Evolutionary conservation across 2,329 filamentous ascomycete genomes (phyloP).

Genomic region (Colletotrichum nymphaeae): DNA sequence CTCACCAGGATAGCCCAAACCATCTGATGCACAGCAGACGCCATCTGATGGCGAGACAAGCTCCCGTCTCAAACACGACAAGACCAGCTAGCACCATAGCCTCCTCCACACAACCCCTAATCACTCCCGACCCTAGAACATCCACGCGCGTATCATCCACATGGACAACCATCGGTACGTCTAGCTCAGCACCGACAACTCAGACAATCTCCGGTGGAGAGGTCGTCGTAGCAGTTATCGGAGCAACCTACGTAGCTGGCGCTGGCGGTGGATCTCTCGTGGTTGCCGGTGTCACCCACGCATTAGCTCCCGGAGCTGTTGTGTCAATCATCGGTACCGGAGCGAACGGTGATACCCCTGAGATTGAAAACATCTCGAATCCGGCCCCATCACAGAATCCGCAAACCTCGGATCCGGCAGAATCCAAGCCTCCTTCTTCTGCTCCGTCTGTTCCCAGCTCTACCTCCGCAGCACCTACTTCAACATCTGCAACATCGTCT

Average conservation of each 20-base stretch:
- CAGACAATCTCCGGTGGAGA: neutral
- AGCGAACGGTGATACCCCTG: neutral
- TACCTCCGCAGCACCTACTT: neutral
- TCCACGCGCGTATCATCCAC: neutral
- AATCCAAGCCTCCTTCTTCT: neutral
- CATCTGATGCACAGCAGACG: neutral
- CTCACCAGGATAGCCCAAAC: neutral
- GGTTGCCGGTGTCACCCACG: neutral
- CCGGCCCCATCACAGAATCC: neutral
- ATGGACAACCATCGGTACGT: neutral
- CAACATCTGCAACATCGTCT: neutral
- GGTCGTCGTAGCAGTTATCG: constrained; percentile 8
- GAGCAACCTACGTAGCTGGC: constrained; percentile 6
- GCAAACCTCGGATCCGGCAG: neutral
- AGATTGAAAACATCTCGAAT: constrained; percentile 11
- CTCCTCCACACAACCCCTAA: neutral
- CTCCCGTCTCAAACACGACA: neutral
- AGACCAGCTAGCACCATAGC: neutral
- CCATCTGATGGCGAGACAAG: neutral
- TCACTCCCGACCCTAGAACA: constrained; percentile 1
- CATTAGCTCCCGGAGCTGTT: constrained; percentile 4
- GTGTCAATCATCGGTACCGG: constrained; percentile 2
- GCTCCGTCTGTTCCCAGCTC: neutral
- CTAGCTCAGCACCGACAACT: neutral
- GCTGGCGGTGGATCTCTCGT: neutral